Evolutionary conservation across 1,139 yeast genomes (phyloP).

Genomic region (Meyerozyma elateridarum): DNA sequence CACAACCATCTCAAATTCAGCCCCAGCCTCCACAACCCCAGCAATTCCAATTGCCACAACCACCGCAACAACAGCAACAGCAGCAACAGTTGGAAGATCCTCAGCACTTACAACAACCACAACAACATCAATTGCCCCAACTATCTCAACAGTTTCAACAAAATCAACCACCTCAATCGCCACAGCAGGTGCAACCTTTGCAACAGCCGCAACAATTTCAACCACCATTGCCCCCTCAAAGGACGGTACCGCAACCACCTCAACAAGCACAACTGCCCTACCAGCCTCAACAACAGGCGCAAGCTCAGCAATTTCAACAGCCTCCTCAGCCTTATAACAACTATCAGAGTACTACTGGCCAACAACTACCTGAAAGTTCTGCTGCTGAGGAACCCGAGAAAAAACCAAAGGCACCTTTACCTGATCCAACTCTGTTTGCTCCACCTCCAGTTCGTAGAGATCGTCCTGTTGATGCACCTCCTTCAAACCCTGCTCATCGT

Average conservation of each 20-base stretch:
- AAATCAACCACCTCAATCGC: background rate
- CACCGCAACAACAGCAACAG: constrained; percentile 7
- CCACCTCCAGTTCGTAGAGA: constrained; percentile 39
- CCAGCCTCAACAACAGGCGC: constrained; percentile 3
- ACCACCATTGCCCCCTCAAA: constrained; percentile 6
- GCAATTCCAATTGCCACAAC: constrained; percentile 7
- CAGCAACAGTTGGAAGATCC: constrained; percentile 3
- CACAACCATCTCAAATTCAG: constrained; percentile 6
- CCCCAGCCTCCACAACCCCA: no score
- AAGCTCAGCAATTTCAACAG: constrained; percentile 1
- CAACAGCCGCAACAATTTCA: constrained; percentile 8
- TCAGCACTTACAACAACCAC: constrained; percentile 6
- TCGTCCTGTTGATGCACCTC: background rate
- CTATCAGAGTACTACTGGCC: no score
- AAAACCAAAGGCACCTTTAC: constrained; percentile 22
- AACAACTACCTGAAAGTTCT: no score
- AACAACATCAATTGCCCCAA: constrained; percentile 5
- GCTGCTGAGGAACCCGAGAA: constrained; percentile 4
- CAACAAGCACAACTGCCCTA: background rate
- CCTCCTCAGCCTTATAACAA: constrained; percentile 1
- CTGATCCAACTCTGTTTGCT: constrained; percentile 37
- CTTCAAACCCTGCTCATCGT: background rate
- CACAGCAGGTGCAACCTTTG: background rate
- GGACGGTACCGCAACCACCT: constrained; percentile 2
- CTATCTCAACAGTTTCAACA: constrained; percentile 1